phyloP scores from a whole-genome alignment of 768 basidiomycete species.

The Phaeotremella fagi region DNA sequence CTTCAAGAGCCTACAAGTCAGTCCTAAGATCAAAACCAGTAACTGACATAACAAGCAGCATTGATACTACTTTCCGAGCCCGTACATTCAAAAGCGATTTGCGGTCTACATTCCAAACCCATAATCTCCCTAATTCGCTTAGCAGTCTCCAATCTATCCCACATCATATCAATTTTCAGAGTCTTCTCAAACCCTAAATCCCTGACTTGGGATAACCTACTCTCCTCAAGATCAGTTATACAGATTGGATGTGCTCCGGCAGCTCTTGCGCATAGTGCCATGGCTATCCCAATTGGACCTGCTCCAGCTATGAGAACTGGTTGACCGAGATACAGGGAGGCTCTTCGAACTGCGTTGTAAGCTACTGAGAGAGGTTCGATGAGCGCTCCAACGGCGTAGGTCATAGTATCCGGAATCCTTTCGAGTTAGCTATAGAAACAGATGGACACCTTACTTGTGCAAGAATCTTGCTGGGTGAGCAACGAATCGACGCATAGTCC shows the following conservation, averaged over 20 bases:
- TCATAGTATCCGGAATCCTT: conserved; percentile 33
- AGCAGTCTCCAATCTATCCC: conserved; percentile 24
- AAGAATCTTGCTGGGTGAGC: conserved; percentile 32
- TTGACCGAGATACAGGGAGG: conserved; percentile 26
- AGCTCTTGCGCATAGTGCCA: conserved; percentile 25
- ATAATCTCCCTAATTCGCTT: conserved; percentile 18
- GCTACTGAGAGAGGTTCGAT: conserved; percentile 34
- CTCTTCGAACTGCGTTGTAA: conserved; percentile 24
- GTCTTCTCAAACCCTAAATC: conserved; percentile 21
- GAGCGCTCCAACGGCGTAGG: conserved; percentile 25
- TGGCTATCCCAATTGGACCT: conserved; percentile 33
- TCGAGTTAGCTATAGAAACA: no score
- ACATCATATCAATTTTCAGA: conserved; percentile 21
- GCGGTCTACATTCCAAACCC: conserved; percentile 22
- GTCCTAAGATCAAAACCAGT: neutral
- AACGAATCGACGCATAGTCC: conserved; percentile 31
- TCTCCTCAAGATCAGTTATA: conserved; percentile 30
- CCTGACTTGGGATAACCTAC: conserved; percentile 17
- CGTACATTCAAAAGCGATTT: conserved; percentile 31
- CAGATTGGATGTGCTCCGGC: conserved; percentile 28
- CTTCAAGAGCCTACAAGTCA: conserved; percentile 20
- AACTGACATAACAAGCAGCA: conserved; percentile 28
- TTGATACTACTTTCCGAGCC: conserved; percentile 27
- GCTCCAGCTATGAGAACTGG: conserved; percentile 30
- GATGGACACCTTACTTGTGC: no score